Evolutionary conservation across 805 yeast species (phyloP).

Genomic region (Ogataea trehalophila): DNA sequence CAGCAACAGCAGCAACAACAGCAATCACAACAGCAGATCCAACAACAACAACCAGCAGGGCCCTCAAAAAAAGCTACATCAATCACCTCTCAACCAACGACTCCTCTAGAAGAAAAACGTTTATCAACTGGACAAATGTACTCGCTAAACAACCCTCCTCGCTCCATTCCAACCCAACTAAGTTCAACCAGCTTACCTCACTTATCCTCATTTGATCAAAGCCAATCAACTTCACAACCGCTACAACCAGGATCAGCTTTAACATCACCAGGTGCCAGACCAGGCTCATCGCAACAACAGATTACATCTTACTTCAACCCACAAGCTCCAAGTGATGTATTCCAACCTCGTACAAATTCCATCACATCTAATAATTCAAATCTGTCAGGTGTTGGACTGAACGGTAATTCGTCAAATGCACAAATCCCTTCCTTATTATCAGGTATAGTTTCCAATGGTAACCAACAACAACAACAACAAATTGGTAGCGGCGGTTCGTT

Average conservation of each 20-base stretch:
- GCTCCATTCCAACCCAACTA: constrained; percentile 21
- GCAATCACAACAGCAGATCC: constrained; percentile 1
- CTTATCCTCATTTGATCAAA: constrained; percentile 4
- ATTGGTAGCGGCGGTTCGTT: too few species aligned
- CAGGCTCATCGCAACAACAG: constrained; percentile 2
- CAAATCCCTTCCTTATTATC: neutral
- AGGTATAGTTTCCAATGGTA: too few species aligned
- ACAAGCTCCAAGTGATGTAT: neutral
- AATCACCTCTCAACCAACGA: constrained; percentile 11
- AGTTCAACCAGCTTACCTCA: constrained; percentile 4
- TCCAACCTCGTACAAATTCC: constrained; percentile 13
- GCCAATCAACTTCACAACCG: neutral
- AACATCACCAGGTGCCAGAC: constrained; percentile 1
- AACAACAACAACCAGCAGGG: neutral
- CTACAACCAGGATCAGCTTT: neutral
- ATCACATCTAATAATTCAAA: constrained; percentile 7
- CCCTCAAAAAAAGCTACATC: constrained; percentile 10
- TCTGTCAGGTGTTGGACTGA: neutral
- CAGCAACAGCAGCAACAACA: constrained; percentile 9
- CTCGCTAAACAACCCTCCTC: constrained; percentile 25
- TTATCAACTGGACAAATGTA: constrained; percentile 12
- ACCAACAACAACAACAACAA: too few species aligned
- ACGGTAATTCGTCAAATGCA: neutral
- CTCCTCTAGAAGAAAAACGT: constrained; percentile 18
- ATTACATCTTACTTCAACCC: constrained; percentile 6